A percentile compares a stretch with the other conserved stretches of the same genome.
These are phyloP conservation scores for Bacidia gigantensis DNA, from an alignment of 495 filamentous ascomycete genomes.

Conservation along the genomic window DNA sequence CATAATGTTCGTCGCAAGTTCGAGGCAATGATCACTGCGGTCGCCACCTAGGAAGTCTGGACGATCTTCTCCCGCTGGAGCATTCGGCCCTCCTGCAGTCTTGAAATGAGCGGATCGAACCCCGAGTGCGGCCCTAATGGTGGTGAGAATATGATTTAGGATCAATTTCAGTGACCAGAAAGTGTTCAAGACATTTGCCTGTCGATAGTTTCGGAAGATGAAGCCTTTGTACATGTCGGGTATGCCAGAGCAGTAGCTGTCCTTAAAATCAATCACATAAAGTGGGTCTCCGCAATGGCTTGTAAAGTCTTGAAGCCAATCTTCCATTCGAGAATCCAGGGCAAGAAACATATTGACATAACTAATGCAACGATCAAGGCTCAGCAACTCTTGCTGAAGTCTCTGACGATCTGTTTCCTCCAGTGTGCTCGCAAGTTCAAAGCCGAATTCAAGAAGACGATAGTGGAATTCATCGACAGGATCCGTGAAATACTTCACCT, in stretches of 20 bases:
- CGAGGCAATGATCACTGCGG: not conserved
- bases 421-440: not conserved
- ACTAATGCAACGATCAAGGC: not conserved
- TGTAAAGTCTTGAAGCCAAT: not conserved
- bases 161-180: slow-evolving; percentile 3
- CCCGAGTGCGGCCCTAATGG: not conserved
- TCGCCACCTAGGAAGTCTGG: not conserved
- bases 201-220: not conserved
- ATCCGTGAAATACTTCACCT: not conserved
- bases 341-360: not conserved
- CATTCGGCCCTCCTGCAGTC: not conserved
- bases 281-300: not conserved
- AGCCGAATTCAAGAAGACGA: slow-evolving; percentile 1
- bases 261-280: not conserved
- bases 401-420: not conserved
- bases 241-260: not conserved
- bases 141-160: not conserved
- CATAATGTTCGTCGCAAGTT: slow-evolving; percentile 12
- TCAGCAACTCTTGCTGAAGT: not conserved
- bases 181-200: not conserved
- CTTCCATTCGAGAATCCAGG: not conserved
- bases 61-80: not conserved
- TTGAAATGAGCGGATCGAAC: not conserved
- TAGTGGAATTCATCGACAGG: not conserved
- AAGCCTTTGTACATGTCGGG: not conserved